phyloP scores from a whole-genome alignment of 192 early-diverging fungal genomes.

The Podila horticola region DNA sequence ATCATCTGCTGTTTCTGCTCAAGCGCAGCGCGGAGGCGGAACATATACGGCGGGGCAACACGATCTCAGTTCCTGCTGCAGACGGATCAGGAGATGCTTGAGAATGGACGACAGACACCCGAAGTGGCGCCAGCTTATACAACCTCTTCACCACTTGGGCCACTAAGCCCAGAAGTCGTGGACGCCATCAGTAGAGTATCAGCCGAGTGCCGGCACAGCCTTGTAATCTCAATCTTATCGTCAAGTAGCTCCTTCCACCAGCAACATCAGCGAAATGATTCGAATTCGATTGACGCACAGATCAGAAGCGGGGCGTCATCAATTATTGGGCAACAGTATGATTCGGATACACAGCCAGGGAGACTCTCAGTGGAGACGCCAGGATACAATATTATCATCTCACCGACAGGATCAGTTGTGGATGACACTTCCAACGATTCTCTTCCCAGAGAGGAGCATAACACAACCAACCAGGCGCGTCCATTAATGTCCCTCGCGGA shows the following conservation, averaged over 20 bases:
- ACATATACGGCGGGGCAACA: not conserved
- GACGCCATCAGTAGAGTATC: slow-evolving; percentile 39
- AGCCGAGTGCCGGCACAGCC: slow-evolving; percentile 21
- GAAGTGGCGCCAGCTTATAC: slow-evolving; percentile 38
- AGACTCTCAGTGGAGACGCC: not conserved
- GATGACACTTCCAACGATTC: not conserved
- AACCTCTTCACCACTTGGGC: slow-evolving; percentile 33
- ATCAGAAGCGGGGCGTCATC: not conserved
- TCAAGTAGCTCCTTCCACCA: slow-evolving; percentile 12
- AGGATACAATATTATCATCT: not conserved
- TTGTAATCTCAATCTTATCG: slow-evolving; percentile 31
- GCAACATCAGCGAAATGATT: not conserved
- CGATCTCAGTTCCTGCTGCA: not conserved
- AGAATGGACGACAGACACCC: slow-evolving; percentile 21
- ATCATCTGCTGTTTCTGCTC: slow-evolving; percentile 37
- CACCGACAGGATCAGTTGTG: not conserved
- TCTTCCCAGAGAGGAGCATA: not conserved
- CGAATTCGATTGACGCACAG: not conserved
- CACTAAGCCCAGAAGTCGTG: slow-evolving; percentile 37
- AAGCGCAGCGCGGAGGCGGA: slow-evolving; percentile 17
- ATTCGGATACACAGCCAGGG: not conserved
- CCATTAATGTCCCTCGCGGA: not conserved
- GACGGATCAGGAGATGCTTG: not conserved
- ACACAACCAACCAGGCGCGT: not conserved
- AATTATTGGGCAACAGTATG: not conserved